A percentile compares a stretch with the other conserved stretches of the same genome.
Evolutionary conservation across 352 stramenopile genomes (phyloP).

Genomic region (Blastocystis sp.): DNA sequence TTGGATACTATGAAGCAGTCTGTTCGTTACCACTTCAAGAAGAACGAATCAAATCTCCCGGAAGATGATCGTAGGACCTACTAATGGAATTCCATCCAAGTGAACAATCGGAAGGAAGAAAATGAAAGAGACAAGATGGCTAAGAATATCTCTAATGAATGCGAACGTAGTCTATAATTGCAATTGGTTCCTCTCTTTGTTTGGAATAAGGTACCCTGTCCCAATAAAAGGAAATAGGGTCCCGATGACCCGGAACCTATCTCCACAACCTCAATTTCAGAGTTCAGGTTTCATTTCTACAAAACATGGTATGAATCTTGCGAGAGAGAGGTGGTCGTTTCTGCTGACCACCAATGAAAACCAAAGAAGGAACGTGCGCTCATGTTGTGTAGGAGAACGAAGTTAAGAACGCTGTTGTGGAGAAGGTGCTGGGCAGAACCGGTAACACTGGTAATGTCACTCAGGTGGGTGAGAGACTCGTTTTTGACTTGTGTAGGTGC

Average conservation of each 20-base stretch:
- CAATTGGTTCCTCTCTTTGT: slow-evolving; percentile 40
- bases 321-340: neutral
- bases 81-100: no score
- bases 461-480: slow-evolving; percentile 65
- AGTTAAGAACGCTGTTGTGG: slow-evolving; percentile 95
- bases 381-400: slow-evolving; percentile 56
- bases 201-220: neutral
- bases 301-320: slow-evolving; percentile 38
- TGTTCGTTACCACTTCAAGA: neutral
- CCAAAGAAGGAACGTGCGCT: neutral
- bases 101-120: no score
- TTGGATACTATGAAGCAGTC: neutral
- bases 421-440: slow-evolving; percentile 94
- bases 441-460: slow-evolving; percentile 99
- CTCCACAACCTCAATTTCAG: slow-evolving; percentile 35
- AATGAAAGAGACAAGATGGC: no score
- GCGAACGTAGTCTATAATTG: no score
- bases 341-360: neutral
- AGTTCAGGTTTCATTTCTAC: slow-evolving; percentile 56
- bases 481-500: slow-evolving; percentile 61
- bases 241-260: neutral
- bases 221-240: neutral
- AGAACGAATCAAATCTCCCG: no score
- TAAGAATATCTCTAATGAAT: no score
- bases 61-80: no score